Base-by-base conservation (phyloP, 768 basidiomycete species). In the Hericium erinaceus region DNA sequence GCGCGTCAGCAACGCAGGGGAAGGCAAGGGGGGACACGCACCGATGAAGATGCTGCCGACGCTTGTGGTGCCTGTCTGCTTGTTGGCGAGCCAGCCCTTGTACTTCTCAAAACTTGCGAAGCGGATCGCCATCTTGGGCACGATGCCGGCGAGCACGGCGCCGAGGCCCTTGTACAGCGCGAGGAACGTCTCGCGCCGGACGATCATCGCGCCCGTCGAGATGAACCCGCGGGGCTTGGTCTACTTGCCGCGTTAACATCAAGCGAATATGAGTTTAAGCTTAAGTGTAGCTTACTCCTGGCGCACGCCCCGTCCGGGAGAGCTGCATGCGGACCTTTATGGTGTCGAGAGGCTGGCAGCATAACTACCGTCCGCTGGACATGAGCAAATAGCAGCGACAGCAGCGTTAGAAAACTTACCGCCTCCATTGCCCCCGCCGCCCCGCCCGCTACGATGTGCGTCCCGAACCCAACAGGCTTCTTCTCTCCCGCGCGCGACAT, bases 271-370 rank as follows among this genome's bases (percentile, higher is more conserved):
- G 69, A 33, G 7, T 8, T 33, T 33, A 33, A n/a, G n/a, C n/a
- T n/a, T n/a, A n/a, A n/a, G n/a, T n/a, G n/a, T n/a, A n/a, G 33
- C 33, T 33, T 72, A 98, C 97, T 50, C 97, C 97, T 54, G 89
- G 83, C 44, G 77, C 70, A 57, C 77, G 75, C 38, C 93, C 83
- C 10, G 93, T 87, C 72, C 76, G 83, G 58, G 90, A 91, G 57
- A 99, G 84, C 75, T 99, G 97, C 97, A 99, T 99, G n/a, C 97
- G 92, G 64, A 98, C 95, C 76, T 98, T 98, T 78, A 98, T 98
- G 24, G 97, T 98, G 70, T 99, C 97, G 48, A 98, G 83, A 11
- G 94, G 94, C 68, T 95, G 94, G 71, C 94, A 95, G 66, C 70
- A 78, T 59, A 91, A 69, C 89, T 92, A 55, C 33, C 9, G 46